Evolutionary conservation across 441 rosid species (phyloP).

Genomic region (Theobroma grandiflorum): DNA sequence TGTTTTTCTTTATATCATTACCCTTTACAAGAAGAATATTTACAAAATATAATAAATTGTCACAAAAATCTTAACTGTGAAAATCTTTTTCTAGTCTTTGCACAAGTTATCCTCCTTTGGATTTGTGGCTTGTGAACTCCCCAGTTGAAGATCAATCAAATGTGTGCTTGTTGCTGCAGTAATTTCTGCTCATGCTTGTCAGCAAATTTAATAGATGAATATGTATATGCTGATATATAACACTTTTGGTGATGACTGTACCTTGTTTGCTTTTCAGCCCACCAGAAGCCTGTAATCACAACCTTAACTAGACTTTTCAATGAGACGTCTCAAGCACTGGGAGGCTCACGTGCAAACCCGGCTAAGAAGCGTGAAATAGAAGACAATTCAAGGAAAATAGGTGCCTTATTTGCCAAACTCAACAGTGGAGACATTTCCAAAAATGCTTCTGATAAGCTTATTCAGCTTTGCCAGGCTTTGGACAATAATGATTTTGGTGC

Average conservation of each 20-base stretch:
- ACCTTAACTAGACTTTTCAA: conserved; percentile 89
- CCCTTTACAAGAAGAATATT: neutral
- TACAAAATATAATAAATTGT: neutral
- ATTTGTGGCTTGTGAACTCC: neutral
- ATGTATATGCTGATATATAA: neutral
- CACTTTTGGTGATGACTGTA: neutral
- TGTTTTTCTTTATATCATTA: neutral
- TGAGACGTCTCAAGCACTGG: conserved; percentile 95
- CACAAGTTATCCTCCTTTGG: neutral
- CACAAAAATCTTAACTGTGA: neutral
- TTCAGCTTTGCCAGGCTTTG: conserved; percentile 89
- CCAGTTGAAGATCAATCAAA: neutral
- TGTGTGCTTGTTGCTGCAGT: neutral
- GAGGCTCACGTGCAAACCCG: conserved; percentile 90
- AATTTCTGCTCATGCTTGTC: neutral
- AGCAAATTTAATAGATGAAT: conserved; percentile 1
- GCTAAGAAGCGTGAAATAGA: conserved; percentile 95
- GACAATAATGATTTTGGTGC: conserved; percentile 78
- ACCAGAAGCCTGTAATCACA: conserved; percentile 69
- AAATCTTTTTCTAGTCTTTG: neutral
- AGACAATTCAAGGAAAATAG: conserved; percentile 92
- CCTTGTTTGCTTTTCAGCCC: conserved; percentile 56
- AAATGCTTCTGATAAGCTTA: conserved; percentile 93
- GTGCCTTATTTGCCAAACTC: conserved; percentile 93
- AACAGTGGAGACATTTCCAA: conserved; percentile 90